phyloP scores from a whole-genome alignment of 139 green algal genomes.

The Pseudopediastrum boryanum region DNA sequence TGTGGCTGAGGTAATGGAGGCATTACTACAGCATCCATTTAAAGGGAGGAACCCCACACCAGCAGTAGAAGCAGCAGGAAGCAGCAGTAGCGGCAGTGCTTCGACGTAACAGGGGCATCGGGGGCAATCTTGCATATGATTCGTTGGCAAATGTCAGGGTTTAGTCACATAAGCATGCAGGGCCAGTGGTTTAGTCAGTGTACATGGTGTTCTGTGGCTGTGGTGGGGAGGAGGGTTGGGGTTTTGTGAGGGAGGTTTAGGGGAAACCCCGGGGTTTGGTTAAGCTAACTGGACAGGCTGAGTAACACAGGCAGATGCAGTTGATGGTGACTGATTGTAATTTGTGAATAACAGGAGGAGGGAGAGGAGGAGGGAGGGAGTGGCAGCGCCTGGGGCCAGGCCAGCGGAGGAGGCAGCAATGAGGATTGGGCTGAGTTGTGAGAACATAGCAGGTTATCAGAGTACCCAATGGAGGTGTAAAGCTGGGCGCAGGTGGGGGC shows the following conservation, averaged over 20 bases:
- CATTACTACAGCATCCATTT: conserved; percentile 77
- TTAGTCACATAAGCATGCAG: conserved; percentile 66
- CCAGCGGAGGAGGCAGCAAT: no score
- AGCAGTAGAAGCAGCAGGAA: not conserved
- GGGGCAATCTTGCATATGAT: conserved; percentile 83
- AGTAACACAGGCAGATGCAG: conserved; percentile 63
- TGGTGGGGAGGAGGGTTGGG: conserved; percentile 64
- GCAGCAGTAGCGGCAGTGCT: conserved; percentile 18
- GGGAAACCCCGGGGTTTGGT: conserved; percentile 66
- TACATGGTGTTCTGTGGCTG: conserved; percentile 84
- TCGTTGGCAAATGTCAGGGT: conserved; percentile 52
- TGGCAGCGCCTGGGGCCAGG: not conserved
- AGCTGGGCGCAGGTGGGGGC: no score
- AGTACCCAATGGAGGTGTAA: no score
- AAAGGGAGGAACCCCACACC: conserved; percentile 51
- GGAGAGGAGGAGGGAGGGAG: not conserved
- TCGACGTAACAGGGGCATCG: conserved; percentile 49
- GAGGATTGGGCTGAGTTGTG: no score
- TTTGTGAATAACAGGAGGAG: no score
- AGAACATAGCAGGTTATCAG: no score
- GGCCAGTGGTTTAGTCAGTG: conserved; percentile 87
- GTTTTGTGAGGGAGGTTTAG: conserved; percentile 67
- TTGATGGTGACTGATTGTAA: not conserved
- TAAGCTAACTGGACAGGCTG: conserved; percentile 79
- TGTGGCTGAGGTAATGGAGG: conserved; percentile 89